Percentiles rank a stretch among this genome's conserved stretches.
Evolutionary conservation across 805 yeast genomes (phyloP).

Genomic region (Spathaspora girioi): DNA sequence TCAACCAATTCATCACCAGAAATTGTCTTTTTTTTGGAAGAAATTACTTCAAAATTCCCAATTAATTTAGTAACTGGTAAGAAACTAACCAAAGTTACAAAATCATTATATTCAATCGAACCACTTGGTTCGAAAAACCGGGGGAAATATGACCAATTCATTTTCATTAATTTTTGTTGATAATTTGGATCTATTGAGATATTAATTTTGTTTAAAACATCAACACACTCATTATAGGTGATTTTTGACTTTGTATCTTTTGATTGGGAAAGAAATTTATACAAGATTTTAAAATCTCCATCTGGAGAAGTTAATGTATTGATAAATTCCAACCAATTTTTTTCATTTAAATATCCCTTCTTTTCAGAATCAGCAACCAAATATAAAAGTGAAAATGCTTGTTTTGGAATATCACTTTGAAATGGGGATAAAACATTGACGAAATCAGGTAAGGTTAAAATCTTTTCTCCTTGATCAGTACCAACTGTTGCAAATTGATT

Average conservation of each 20-base stretch:
- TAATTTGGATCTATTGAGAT: slow-evolving; percentile 38
- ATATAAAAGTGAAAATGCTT: slow-evolving; percentile 55
- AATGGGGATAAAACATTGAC: slow-evolving; percentile 38
- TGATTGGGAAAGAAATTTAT: slow-evolving; percentile 17
- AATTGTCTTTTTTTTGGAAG: slow-evolving; percentile 29
- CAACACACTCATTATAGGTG: slow-evolving; percentile 33
- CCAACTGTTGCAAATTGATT: slow-evolving; percentile 33
- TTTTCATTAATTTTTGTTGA: slow-evolving; percentile 37
- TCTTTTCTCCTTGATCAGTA: slow-evolving; percentile 16
- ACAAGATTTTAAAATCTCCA: slow-evolving; percentile 28
- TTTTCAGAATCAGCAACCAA: slow-evolving; percentile 71
- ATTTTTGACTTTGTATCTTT: slow-evolving; percentile 13
- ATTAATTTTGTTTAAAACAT: slow-evolving; percentile 32
- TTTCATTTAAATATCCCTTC: slow-evolving; percentile 62
- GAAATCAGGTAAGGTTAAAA: slow-evolving; percentile 33
- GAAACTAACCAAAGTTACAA: slow-evolving; percentile 37
- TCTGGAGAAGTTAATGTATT: slow-evolving; percentile 35
- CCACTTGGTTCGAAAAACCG: slow-evolving; percentile 39
- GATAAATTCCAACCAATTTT: slow-evolving; percentile 76
- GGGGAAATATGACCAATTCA: slow-evolving; percentile 42
- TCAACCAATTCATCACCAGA: slow-evolving; percentile 26
- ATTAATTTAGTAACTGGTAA: slow-evolving; percentile 44
- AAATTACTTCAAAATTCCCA: slow-evolving; percentile 38
- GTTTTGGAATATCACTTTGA: slow-evolving; percentile 35
- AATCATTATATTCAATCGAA: slow-evolving; percentile 33